Base-by-base conservation (phyloP, 306 rosid species). In the Prunus davidiana region DNA sequence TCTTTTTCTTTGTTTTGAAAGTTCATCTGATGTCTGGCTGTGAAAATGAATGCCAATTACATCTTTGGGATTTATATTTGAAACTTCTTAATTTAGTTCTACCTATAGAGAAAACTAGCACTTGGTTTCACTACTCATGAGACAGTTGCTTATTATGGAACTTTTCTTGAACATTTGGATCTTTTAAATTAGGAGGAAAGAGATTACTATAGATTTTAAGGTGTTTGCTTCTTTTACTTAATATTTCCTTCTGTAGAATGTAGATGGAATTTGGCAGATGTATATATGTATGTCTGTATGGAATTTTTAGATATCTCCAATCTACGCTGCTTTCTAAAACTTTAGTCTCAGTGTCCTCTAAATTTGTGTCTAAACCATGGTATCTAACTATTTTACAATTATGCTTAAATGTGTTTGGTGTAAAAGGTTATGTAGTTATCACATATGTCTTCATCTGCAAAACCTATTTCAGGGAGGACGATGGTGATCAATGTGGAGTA, bases 401-500 rank as follows among this genome's bases (percentile, higher is more conserved):
- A 55, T 20, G 54, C 6, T 25, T 15, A 13, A 38, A 18, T 47
- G 24, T 24, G 28, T 38, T 60, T n/a, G 27, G n/a, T 28, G 27
- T 61, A 2, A 61, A 24, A 58, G 64, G 64, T 61, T 27, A 27
- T 61, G 28, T 34, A 28, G 64, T 25, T 12, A 18, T 13, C 61
- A 71, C 11, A 10, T 68, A 45, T 67, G 51, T 63, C 54, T 61
- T 10, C 22, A 66, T 52, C 80, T 55, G 24, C 9, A 71, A 76
- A 55, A 64, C 25, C 71, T 63, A 73, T 72, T 57, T 62, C 81
- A 95, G 99, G 99, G 83, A 92, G 97, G 87, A 47, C 90, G 2
- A 89, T 95, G 99, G 97, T 95, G 83, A 92, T 92, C 83, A 92
- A 95, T 82, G 99, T 95, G 79, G 99, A 92, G 83, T 95, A 92